phyloP scores from a whole-genome alignment of 192 early-diverging fungal species.

The Radiomyces spectabilis region DNA sequence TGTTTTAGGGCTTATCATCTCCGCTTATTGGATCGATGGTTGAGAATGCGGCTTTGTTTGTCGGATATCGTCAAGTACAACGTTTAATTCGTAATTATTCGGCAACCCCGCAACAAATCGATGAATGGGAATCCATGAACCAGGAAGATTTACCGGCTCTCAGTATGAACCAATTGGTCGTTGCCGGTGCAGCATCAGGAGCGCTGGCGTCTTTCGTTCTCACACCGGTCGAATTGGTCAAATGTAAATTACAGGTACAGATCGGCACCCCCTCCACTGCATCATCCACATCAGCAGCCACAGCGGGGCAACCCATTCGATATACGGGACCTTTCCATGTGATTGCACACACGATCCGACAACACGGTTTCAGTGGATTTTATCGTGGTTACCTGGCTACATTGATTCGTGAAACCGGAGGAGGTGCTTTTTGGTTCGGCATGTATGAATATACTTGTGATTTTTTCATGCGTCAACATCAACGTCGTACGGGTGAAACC shows the following conservation, averaged over 20 bases:
- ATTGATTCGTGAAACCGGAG: slow-evolving; percentile 79
- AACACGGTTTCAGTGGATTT: slow-evolving; percentile 51
- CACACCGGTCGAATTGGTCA: slow-evolving; percentile 93
- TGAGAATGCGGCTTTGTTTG: slow-evolving; percentile 88
- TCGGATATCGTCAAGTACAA: slow-evolving; percentile 83
- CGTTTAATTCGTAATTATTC: slow-evolving; percentile 48
- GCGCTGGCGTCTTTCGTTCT: slow-evolving; percentile 80
- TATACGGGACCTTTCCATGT: slow-evolving; percentile 42
- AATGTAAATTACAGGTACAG: slow-evolving; percentile 94
- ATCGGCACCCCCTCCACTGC: too few relatives aligned
- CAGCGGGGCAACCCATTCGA: slow-evolving; percentile 6
- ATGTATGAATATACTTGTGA: slow-evolving; percentile 76
- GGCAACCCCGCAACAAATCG: slow-evolving; percentile 14
- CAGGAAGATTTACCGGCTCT: slow-evolving; percentile 36
- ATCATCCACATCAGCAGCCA: too few relatives aligned
- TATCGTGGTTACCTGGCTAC: slow-evolving; percentile 80
- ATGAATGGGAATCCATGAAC: slow-evolving; percentile 6
- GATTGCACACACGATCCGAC: slow-evolving; percentile 32
- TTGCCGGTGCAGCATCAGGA: slow-evolving; percentile 82
- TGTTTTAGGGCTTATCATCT: slow-evolving; percentile 72
- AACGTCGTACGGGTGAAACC: slow-evolving; percentile 7
- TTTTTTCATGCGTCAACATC: slow-evolving; percentile 33
- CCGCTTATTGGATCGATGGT: slow-evolving; percentile 91
- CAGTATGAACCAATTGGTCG: slow-evolving; percentile 58
- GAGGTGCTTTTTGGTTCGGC: slow-evolving; percentile 97